phyloP scores from a whole-genome alignment of 2,329 filamentous ascomycete species.

The Amauroascus niger region DNA sequence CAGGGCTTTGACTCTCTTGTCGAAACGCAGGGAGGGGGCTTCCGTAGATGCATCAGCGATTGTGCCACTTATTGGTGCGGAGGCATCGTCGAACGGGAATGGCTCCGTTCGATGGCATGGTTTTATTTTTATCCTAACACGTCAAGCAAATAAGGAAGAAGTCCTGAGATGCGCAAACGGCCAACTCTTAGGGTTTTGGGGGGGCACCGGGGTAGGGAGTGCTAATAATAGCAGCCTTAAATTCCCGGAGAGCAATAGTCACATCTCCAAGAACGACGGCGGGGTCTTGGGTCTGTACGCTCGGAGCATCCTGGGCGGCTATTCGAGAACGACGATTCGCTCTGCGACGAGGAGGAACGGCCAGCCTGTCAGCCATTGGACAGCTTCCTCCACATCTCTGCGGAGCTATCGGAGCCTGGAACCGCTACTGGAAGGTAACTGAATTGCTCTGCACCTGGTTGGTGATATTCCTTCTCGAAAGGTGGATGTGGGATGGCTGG shows the following conservation, averaged over 20 bases:
- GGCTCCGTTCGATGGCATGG: conserved; percentile 7
- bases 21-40: neutral
- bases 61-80: conserved; percentile 7
- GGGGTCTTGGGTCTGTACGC: neutral
- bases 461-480: too few species aligned
- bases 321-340: neutral
- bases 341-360: neutral
- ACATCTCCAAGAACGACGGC: neutral
- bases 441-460: too few species aligned
- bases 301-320: neutral
- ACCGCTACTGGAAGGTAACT: too few species aligned
- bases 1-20: neutral
- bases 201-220: neutral
- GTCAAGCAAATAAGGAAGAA: neutral
- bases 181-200: neutral
- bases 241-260: too few species aligned
- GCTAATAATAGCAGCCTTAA: conserved; percentile 6
- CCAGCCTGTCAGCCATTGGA: neutral
- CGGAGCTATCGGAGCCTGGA: too few species aligned
- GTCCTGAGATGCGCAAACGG: neutral
- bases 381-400: too few species aligned
- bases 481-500: too few species aligned
- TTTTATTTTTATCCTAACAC: conserved; percentile 11
- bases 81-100: neutral
- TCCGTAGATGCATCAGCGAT: neutral